Base-by-base conservation (phyloP, 1,284 basidiomycete genomes). In the Singerocomus inundabilis region DNA sequence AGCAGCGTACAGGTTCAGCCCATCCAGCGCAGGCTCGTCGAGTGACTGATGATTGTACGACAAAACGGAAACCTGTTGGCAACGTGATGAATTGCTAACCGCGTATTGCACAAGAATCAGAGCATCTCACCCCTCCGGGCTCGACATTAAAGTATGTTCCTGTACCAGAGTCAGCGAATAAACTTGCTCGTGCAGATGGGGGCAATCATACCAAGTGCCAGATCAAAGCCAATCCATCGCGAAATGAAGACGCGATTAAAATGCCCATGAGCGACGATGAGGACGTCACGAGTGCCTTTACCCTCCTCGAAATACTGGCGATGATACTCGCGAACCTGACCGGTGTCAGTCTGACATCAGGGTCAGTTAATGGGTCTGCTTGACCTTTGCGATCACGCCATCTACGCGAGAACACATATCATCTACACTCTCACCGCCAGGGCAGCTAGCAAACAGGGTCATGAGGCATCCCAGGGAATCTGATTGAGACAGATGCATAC, bases 201-300 rank as follows among this genome's bases (percentile, higher is more conserved):
- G 15, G 12, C 6, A 11, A 44, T 59, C 70, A 48, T 67, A 84
- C 90, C 89, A 44, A 86, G 72, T 36, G 69, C 68, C 28, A 92
- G 72, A 5, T 81, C 80, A 62, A 88, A 82, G 25, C 78, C 68
- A 57, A 88, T 81, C 90, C 91, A 93, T 31, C 91, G 84, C 16
- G 89, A 71, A 53, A 96, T 88, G 57, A 96, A 78, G 50, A 85
- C 82, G 49, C 93, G 83, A 50, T 83, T 90, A 69, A 95, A 93
- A 68, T 95, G 92, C 1, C 87, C 89, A 68, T 89, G 88, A 8
- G 86, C 85, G 37, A 90, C 79, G 54, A 91, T 81, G 46, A 88
- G 72, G 36, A 93, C 86, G 57, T 91, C 87, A 28, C 85, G 78
- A 34, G 77, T 75, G 42, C 83, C 77, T 26, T 76, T 67, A 5